These are phyloP conservation scores for Dioscorea dumetorum DNA, from an alignment of 106 monocot genomes.

Conservation along the genomic window DNA sequence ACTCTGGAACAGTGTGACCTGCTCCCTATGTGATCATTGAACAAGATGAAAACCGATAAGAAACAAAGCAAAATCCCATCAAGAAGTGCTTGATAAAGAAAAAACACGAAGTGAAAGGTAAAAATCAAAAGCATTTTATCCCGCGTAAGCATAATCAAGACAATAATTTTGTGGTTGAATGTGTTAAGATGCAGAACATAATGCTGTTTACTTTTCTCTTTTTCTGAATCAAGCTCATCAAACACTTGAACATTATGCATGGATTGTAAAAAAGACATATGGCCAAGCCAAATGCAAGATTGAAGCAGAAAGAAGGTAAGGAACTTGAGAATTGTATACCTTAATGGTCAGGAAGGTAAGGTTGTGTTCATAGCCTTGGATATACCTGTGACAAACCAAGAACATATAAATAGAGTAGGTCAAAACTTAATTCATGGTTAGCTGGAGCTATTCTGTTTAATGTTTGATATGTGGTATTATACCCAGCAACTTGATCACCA, in stretches of 20 bases:
- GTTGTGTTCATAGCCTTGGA: constrained; percentile 64
- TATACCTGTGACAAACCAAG: constrained; percentile 48
- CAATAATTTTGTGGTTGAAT: too few relatives aligned
- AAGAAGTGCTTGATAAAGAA: background rate
- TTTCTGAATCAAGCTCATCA: too few relatives aligned
- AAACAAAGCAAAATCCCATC: background rate
- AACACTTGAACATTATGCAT: too few relatives aligned
- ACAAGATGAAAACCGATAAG: background rate
- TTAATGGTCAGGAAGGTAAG: constrained; percentile 88
- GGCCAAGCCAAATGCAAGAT: too few relatives aligned
- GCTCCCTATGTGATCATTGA: constrained; percentile 54
- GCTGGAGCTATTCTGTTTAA: background rate
- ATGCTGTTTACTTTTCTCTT: too few relatives aligned
- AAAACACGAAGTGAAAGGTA: too few relatives aligned
- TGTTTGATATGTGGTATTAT: background rate
- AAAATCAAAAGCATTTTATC: too few relatives aligned
- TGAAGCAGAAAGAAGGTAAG: background rate
- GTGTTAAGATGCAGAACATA: too few relatives aligned
- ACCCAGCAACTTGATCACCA: constrained; percentile 78
- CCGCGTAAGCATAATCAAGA: too few relatives aligned
- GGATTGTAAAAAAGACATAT: too few relatives aligned
- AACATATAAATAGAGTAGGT: background rate
- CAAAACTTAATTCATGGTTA: background rate
- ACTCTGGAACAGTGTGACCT: constrained; percentile 93
- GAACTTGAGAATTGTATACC: constrained; percentile 24